A percentile compares a stretch with the other conserved stretches of the same genome.
Evolutionary conservation across 2,329 filamentous ascomycete genomes (phyloP).

Genomic region (Penicillium occitanis): DNA sequence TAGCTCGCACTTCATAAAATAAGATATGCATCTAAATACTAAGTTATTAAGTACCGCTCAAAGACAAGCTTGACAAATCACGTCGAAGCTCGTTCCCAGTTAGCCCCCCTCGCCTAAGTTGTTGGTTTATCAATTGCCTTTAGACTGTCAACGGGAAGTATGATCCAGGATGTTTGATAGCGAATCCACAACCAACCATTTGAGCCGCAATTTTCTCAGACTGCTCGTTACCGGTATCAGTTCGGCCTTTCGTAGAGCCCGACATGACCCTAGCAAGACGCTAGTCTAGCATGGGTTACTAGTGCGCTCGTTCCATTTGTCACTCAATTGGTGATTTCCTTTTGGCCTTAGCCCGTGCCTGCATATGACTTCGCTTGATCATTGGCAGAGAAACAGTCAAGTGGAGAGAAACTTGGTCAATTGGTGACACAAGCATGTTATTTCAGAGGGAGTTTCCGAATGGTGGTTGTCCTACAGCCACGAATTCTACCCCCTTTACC

Average conservation of each 20-base stretch:
- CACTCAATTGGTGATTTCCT: neutral
- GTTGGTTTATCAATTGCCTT: neutral
- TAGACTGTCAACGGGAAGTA: neutral
- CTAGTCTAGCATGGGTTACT: neutral
- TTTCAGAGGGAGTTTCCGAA: neutral
- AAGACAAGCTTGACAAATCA: constrained; percentile 7
- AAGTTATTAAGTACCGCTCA: neutral
- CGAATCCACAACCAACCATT: constrained; percentile 6
- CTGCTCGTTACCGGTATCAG: constrained; percentile 2
- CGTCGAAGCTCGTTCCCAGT: neutral
- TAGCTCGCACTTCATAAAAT: neutral
- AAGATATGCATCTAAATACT: neutral
- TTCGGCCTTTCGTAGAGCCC: neutral
- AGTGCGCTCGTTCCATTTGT: neutral
- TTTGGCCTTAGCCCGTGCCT: neutral
- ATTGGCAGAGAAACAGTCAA: neutral
- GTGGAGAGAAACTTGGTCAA: neutral
- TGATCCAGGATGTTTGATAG: neutral
- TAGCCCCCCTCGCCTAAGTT: neutral
- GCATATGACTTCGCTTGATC: neutral
- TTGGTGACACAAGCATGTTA: neutral
- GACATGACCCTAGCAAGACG: neutral
- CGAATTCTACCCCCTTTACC: neutral
- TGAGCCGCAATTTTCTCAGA: constrained; percentile 4
- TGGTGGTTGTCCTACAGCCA: neutral